Percentiles rank a stretch among this genome's conserved stretches.
These are phyloP conservation scores for Arctium lappa DNA, from an alignment of 129 eudicot species.

Conservation along the genomic window DNA sequence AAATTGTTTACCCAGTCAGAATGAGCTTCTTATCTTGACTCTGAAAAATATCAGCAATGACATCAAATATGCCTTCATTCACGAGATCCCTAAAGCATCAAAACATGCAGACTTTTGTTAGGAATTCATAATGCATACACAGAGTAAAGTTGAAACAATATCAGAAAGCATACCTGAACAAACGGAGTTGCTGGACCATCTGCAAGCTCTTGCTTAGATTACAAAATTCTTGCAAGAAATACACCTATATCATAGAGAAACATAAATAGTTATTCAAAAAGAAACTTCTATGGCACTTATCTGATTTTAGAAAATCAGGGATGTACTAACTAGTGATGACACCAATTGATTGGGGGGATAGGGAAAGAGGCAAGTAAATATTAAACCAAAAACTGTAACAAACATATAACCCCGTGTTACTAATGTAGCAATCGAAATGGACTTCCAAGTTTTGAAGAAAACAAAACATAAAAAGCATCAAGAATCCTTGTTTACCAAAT, in stretches of 20 bases:
- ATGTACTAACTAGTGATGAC: neutral
- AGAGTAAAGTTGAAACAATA: neutral
- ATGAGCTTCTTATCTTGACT: slow-evolving; percentile 76
- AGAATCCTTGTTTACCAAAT: slow-evolving; percentile 51
- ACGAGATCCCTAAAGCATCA: slow-evolving; percentile 68
- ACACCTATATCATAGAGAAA: slow-evolving; percentile 43
- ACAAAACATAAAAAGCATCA: neutral
- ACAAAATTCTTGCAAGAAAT: slow-evolving; percentile 88
- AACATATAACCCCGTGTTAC: neutral
- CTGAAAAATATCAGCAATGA: slow-evolving; percentile 66
- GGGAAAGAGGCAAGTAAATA: slow-evolving; percentile 13
- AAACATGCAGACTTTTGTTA: slow-evolving; percentile 16
- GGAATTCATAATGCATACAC: slow-evolving; percentile 8
- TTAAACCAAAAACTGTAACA: neutral
- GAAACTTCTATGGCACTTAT: neutral
- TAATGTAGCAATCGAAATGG: neutral
- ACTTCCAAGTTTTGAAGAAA: slow-evolving; percentile 2
- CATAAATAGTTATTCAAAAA: neutral
- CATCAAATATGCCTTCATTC: slow-evolving; percentile 78
- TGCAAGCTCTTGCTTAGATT: slow-evolving; percentile 87
- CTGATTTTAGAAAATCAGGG: neutral
- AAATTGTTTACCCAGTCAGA: slow-evolving; percentile 68
- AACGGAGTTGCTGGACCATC: slow-evolving; percentile 71
- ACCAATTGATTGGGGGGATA: neutral
- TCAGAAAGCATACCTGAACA: slow-evolving; percentile 53